phyloP scores from a whole-genome alignment of 139 green algal species.

The Micromonas pusilla region DNA sequence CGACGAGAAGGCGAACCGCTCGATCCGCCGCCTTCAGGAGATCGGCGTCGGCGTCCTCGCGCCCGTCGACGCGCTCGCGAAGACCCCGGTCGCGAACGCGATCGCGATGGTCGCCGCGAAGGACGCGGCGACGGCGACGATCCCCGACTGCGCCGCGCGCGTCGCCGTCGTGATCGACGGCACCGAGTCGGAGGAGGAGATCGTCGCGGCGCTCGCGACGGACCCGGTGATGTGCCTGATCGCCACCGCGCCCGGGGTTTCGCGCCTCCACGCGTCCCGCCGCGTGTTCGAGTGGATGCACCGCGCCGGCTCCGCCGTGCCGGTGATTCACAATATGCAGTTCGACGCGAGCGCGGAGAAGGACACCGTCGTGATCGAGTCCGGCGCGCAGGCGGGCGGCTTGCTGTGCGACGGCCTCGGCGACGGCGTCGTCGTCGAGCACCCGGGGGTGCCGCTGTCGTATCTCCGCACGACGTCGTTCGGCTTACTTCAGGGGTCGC shows the following conservation, averaged over 20 bases:
- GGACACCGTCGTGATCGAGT: conserved; percentile 72
- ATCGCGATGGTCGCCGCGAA: conserved; percentile 66
- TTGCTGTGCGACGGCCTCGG: conserved; percentile 90
- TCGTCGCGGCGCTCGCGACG: conserved; percentile 46
- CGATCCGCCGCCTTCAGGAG: conserved; percentile 70
- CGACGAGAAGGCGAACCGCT: conserved; percentile 52
- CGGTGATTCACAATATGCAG: conserved; percentile 81
- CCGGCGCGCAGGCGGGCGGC: conserved; percentile 69
- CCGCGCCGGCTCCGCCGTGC: conserved; percentile 45
- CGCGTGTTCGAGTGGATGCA: conserved; percentile 83
- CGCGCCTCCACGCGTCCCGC: conserved; percentile 70
- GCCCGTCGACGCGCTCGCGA: conserved; percentile 54
- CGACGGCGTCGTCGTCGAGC: conserved; percentile 86
- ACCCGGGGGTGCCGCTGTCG: conserved; percentile 53
- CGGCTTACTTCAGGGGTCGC: conserved; percentile 88
- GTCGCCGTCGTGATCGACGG: conserved; percentile 74
- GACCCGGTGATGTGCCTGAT: conserved; percentile 63
- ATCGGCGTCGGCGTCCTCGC: conserved; percentile 60
- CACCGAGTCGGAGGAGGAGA: conserved; percentile 69
- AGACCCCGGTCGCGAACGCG: conserved; percentile 64
- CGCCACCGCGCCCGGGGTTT: conserved; percentile 49
- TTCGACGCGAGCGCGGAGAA: conserved; percentile 27
- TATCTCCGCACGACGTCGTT: conserved; percentile 89
- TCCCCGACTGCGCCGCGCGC: conserved; percentile 62
- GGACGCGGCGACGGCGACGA: not conserved